phyloP scores from a whole-genome alignment of 441 rosid genomes.

The Corymbia calophylla region DNA sequence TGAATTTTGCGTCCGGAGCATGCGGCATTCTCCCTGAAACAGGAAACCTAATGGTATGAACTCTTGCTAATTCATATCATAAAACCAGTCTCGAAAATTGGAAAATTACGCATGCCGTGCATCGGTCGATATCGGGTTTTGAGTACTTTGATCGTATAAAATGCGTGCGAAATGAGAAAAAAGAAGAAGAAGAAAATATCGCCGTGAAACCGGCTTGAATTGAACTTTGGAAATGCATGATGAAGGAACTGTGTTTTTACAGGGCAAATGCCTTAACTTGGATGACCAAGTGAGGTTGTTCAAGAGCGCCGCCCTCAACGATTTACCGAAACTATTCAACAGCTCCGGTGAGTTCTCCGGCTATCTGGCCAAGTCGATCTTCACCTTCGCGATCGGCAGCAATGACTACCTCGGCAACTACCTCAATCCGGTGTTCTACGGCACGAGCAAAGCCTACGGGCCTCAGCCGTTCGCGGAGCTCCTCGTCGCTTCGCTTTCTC shows the following conservation, averaged over 20 bases:
- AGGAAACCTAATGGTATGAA: background rate
- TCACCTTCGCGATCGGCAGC: constrained; percentile 23
- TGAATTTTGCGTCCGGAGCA: constrained; percentile 6
- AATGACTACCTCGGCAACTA: constrained; percentile 33
- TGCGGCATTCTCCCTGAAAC: constrained; percentile 6
- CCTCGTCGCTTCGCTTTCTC: constrained; percentile 2
- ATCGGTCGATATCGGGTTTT: fast-evolving
- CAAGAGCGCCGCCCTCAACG: background rate
- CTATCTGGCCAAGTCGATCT: constrained; percentile 28
- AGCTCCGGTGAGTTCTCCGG: background rate
- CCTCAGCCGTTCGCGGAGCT: constrained; percentile 22
- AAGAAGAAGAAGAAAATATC: background rate
- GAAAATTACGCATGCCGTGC: background rate
- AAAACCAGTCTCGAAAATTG: background rate
- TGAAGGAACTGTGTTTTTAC: background rate
- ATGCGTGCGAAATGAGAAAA: fast-evolving
- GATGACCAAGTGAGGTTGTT: constrained; percentile 27
- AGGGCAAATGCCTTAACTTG: constrained; percentile 39
- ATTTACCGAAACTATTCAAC: constrained; percentile 8
- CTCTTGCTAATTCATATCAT: background rate
- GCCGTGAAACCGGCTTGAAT: background rate
- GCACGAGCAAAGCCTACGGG: background rate
- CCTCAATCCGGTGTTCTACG: background rate
- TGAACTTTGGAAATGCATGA: background rate
- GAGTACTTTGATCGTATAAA: background rate